Evolutionary conservation across 306 rosid species (phyloP).

Genomic region (Corylus heterophylla): DNA sequence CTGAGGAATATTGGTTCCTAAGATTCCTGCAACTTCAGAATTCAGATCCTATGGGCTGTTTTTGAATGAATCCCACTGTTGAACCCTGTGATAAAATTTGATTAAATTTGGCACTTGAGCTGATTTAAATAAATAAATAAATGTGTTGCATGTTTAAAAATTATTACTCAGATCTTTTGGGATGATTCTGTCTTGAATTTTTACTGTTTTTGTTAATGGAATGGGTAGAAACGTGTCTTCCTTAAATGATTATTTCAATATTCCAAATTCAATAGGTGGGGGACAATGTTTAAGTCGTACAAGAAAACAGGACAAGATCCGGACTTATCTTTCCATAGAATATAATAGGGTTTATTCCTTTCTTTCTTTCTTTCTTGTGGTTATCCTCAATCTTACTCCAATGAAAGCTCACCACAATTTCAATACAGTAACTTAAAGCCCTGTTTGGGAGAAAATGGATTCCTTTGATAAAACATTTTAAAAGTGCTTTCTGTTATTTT

Average conservation of each 20-base stretch:
- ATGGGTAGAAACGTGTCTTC: constrained; percentile 6
- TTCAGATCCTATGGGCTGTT: background rate
- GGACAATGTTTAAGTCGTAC: constrained; percentile 27
- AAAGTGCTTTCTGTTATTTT: too few relatives aligned
- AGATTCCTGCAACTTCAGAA: background rate
- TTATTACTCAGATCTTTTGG: constrained; percentile 16
- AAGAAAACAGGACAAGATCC: constrained; percentile 38
- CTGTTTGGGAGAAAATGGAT: too few relatives aligned
- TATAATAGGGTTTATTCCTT: constrained; percentile 6
- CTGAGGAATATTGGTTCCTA: background rate
- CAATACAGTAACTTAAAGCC: too few relatives aligned
- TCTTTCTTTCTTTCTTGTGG: background rate
- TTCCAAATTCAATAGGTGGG: constrained; percentile 23
- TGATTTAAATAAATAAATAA: too few relatives aligned
- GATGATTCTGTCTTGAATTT: constrained; percentile 6
- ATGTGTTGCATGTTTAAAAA: background rate
- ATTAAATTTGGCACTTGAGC: background rate
- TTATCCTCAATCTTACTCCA: constrained; percentile 12
- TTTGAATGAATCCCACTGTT: background rate
- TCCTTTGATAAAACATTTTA: too few relatives aligned
- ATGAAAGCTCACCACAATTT: background rate
- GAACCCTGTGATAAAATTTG: background rate
- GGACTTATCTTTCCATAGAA: constrained; percentile 31
- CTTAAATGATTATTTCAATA: background rate
- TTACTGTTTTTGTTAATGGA: background rate